Percentiles rank a stretch among this genome's conserved stretches.
phyloP scores from a whole-genome alignment of 805 yeast species.

The Candida morakotiae region DNA sequence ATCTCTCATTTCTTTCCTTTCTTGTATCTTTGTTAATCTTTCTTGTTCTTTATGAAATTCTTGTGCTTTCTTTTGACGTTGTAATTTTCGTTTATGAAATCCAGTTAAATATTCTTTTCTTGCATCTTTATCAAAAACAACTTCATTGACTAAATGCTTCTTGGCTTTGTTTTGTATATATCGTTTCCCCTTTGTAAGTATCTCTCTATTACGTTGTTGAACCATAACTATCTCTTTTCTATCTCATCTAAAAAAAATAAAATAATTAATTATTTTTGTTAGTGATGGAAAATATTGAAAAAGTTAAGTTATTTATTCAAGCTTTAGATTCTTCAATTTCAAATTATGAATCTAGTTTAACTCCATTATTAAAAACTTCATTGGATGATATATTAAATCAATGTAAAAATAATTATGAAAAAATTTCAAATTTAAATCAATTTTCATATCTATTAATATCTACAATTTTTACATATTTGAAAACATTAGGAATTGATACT shows the following conservation, averaged over 20 bases:
- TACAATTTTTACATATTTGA: constrained; percentile 54
- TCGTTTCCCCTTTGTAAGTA: constrained; percentile 81
- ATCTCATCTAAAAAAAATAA: constrained; percentile 4
- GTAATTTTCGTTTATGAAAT: constrained; percentile 88
- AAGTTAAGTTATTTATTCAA: constrained; percentile 35
- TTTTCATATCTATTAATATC: constrained; percentile 54
- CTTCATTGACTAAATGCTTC: constrained; percentile 74
- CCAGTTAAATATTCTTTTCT: constrained; percentile 87
- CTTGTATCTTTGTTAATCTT: constrained; percentile 66
- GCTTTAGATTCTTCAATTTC: constrained; percentile 35
- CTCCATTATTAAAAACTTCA: constrained; percentile 32
- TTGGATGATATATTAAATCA: constrained; percentile 34
- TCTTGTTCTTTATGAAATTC: constrained; percentile 75
- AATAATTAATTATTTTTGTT: constrained; percentile 1
- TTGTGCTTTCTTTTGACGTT: constrained; percentile 83
- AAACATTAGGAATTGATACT: constrained; percentile 54
- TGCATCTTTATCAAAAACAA: constrained; percentile 75
- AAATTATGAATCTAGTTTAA: constrained; percentile 29
- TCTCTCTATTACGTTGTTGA: constrained; percentile 65
- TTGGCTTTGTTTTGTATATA: constrained; percentile 67
- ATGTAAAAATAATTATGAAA: constrained; percentile 21
- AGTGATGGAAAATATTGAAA: constrained; percentile 44
- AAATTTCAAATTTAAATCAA: constrained; percentile 30
- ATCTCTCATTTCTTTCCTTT: constrained; percentile 65
- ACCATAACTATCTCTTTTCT: constrained; percentile 12